These are phyloP conservation scores for Cercospora zeae-maydis DNA, from an alignment of 2,329 filamentous ascomycete species.

Conservation along the genomic window DNA sequence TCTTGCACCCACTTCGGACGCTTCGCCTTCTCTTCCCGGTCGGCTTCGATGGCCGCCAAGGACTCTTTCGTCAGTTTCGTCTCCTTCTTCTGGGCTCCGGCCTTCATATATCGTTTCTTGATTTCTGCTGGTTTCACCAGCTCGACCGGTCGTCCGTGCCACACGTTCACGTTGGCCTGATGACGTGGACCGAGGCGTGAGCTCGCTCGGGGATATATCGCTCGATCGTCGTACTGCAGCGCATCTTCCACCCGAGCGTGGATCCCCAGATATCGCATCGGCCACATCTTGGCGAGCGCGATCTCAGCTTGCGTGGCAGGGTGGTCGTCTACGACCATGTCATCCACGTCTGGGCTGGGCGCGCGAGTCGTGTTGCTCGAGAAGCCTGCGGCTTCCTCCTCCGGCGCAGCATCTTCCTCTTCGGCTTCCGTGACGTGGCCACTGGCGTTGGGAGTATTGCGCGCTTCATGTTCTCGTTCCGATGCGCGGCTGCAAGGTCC, in stretches of 20 bases:
- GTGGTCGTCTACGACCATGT: constrained; percentile 55
- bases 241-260: constrained; percentile 95
- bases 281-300: constrained; percentile 91
- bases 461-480: constrained; percentile 84
- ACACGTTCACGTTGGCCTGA: constrained; percentile 79
- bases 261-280: constrained; percentile 90
- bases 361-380: constrained; percentile 62
- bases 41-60: constrained; percentile 72
- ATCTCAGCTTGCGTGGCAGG: constrained; percentile 78
- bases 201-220: constrained; percentile 89
- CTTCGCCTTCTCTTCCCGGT: constrained; percentile 73
- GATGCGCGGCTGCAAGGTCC: constrained; percentile 94
- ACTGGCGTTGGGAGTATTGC: constrained; percentile 72
- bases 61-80: constrained; percentile 75
- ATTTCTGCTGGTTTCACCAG: constrained; percentile 84
- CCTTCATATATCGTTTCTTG: constrained; percentile 70
- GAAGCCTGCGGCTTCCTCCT: constrained; percentile 60
- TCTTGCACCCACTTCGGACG: constrained; percentile 93
- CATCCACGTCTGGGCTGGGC: constrained; percentile 44
- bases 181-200: constrained; percentile 88
- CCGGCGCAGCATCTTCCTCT: constrained; percentile 61
- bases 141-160: constrained; percentile 83
- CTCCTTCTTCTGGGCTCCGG: constrained; percentile 64
- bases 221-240: constrained; percentile 89
- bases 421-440: constrained; percentile 52